Evolutionary conservation across 2,329 filamentous ascomycete species (phyloP), one percentile per base, ranked within the genome.

Genomic region (Metarhizium album): DNA sequence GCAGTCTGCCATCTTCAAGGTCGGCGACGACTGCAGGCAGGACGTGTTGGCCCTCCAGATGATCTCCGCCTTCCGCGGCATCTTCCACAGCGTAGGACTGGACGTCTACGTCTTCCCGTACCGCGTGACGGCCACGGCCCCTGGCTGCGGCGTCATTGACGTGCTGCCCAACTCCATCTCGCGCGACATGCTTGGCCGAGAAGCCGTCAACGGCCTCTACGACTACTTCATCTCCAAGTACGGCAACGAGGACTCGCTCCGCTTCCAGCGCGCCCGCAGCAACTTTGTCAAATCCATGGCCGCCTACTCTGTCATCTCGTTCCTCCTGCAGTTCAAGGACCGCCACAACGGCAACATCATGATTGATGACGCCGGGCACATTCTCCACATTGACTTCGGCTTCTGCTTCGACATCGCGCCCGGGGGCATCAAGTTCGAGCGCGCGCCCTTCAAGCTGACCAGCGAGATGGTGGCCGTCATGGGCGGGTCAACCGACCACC

Each of bases 281-380:
- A 97, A 97, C 69, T 98, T 99, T 65, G 90, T 98, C 69, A 98
- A 98, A 74, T 93, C 86, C 64, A 97, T 98, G 93, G 93, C 94
- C 0, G 94, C 93, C 13, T 98, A 98, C 73, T 94, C 87, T 18
- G 85, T 98, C 61, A 97, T 98, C 57, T 94, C 89, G 0, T 98
- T 95, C 71, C 75, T 98, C 14, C 74, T 98, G 37, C 94, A 98
- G 63, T 97, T 99, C 83, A 99, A 99, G 69, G 93, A 99, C 66
- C 84, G 93, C 3, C 93, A 98, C 72, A 98, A 98, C 67, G 93
- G 93, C 55, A 98, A 98, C 74, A 98, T 98, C 74, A 98, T 98
- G 94, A 84, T 98, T 56, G 91, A 98, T 66, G 91, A 96, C 62
- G 87, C 86, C 0, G 93, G 94, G 3, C 93, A 98, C 69, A 95